Conservation (phyloP, 2,329 filamentous ascomycete genomes). For the Ophiostoma pallidulum region DNA sequence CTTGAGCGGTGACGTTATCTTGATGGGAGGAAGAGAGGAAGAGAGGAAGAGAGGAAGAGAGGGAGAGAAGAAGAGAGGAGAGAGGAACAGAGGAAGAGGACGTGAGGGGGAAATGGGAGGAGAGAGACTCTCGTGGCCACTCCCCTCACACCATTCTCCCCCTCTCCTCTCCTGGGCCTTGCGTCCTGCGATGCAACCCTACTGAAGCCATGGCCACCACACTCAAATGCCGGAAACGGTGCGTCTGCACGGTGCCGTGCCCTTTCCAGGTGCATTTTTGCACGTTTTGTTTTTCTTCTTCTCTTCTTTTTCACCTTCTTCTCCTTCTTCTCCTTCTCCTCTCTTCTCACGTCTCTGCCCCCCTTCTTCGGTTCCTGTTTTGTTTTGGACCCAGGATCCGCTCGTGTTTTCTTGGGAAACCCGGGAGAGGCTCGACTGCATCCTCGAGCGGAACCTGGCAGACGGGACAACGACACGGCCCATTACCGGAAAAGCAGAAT, state of each 20-base stretch:
- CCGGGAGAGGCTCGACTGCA: background rate
- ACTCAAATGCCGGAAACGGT: background rate
- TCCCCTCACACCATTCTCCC: background rate
- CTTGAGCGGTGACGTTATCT: no score
- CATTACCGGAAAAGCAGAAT: background rate
- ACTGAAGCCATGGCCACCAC: background rate
- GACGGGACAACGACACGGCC: background rate
- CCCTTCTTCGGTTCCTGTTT: background rate
- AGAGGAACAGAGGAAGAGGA: background rate
- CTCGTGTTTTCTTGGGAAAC: no score
- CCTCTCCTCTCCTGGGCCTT: background rate
- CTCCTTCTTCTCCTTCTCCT: background rate
- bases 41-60: background rate
- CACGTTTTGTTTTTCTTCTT: background rate
- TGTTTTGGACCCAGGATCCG: no score
- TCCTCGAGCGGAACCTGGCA: slow-evolving; percentile 4
- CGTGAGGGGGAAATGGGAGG: background rate
- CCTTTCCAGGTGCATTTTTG: background rate
- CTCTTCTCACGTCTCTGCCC: background rate
- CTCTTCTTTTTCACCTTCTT: background rate
- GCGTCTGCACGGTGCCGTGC: background rate
- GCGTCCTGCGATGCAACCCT: slow-evolving; percentile 5
- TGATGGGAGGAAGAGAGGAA: background rate
- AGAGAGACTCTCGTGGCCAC: background rate
- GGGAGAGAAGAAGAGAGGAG: background rate